Evolutionary conservation across 2,329 filamentous ascomycete genomes (phyloP), one percentile per base, ranked within the genome.

Genomic region (Pestalotiopsis sp.): DNA sequence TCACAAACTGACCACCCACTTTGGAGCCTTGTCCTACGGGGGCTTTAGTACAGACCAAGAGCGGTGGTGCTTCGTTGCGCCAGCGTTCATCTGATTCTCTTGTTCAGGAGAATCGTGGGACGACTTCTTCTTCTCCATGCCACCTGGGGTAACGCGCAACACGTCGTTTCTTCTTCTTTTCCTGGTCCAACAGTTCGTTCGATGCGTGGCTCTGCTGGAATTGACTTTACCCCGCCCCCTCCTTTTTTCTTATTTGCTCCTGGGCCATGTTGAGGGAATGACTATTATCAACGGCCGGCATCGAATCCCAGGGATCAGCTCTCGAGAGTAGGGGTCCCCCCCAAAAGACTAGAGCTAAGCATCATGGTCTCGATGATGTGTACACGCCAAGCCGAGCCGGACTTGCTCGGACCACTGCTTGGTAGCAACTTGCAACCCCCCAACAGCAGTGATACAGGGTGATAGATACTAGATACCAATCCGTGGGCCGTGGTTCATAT

Each of bases 271-370:
- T 31, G 41, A n/a, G 20, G 45, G 17, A 23, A 62, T 62, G 57
- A 36, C 27, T 27, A 66, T 20, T 66, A 23, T 57, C 49, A 66
- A 45, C 63, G 25, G 63, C 23, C 63, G 63, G 57, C 63, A 56
- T 66, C 71, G 73, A 74, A 70, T 73, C 64, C 7, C 60, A 39
- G 60, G 38, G 36, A 63, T 36, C 17, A 31, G 17, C 20, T 31
- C 14, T 63, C 27, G 36, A 63, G 23, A 59, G 27, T 59, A 36
- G 27, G 57, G 57, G 57, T 36, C 57, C 57, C 14, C 23, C 57
- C 57, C 20, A 52, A n/a, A n/a, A 52, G 20, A 52, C 7, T 4
- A 52, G 17, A 52, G 17, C 45, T n/a, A n/a, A n/a, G 7, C 45
- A 52, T 20, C 45, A 52, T 52, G 45, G 45, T 52, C 14, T 52